phyloP scores from a whole-genome alignment of 2,329 filamentous ascomycete genomes.

The Geoglossum cookeanum region DNA sequence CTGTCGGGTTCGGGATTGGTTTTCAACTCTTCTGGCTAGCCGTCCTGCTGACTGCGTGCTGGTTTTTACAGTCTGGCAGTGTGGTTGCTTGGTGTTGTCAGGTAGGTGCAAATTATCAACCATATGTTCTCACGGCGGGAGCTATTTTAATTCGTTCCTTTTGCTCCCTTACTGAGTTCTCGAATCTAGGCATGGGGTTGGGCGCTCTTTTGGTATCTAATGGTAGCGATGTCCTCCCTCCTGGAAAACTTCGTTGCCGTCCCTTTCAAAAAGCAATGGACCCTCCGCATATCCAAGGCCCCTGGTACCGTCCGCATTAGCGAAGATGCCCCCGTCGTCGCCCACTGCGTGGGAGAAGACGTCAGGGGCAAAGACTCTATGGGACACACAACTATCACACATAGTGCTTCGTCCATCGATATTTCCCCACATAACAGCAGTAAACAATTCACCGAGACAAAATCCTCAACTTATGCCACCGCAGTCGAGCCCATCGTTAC shows the following conservation, averaged over 20 bases:
- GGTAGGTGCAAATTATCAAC: background rate
- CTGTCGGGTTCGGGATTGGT: slow-evolving; percentile 1
- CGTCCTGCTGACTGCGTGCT: slow-evolving; percentile 4
- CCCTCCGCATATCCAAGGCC: slow-evolving; percentile 3
- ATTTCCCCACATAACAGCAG: no score
- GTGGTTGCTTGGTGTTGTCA: slow-evolving; percentile 7
- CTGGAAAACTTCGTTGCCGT: slow-evolving; percentile 4
- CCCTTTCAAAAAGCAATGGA: slow-evolving; percentile 5
- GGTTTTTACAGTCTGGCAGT: background rate
- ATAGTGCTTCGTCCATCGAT: no score
- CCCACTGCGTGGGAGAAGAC: no score
- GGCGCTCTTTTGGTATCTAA: slow-evolving; percentile 6
- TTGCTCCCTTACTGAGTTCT: background rate
- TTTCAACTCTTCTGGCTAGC: slow-evolving; percentile 4
- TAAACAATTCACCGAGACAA: no score
- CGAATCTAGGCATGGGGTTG: slow-evolving; percentile 3
- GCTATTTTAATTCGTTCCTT: background rate
- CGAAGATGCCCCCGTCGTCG: no score
- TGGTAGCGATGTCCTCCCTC: slow-evolving; percentile 4
- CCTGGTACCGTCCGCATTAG: background rate
- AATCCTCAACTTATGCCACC: no score
- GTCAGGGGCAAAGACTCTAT: no score
- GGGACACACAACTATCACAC: no score
- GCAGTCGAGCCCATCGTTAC: no score
- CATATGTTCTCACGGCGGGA: no score